Evolutionary conservation across 495 filamentous ascomycete genomes (phyloP), one percentile per base, ranked within the genome.

Genomic region (Daldinia loculata): DNA sequence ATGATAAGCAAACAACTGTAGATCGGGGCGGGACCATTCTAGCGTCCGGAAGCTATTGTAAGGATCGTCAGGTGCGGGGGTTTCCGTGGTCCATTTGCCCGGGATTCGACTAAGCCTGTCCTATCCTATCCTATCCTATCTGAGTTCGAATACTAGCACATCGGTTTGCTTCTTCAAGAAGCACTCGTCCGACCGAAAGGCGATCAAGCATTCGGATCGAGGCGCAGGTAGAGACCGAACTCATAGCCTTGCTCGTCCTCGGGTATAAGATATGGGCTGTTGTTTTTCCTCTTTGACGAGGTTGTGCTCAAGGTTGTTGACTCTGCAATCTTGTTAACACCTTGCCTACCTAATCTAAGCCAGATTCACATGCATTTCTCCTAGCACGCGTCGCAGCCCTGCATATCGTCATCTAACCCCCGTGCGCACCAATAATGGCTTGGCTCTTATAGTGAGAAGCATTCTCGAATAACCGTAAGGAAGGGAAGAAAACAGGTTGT

Each of bases 11-110:
- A 22, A 48, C 8, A 34, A 56, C 30, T 45, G 19, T 56, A 51
- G 56, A 29, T 52, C 24, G 50, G 26, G 24, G 14, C 39, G 19
- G 32, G 32, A 39, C 24, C 32, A 7, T 71, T 58, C 45, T 59
- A 50, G 29, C 38, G 14, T 22, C 36, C 60, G 60, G 41, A 68
- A 32, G 43, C 61, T 45, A 61, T 67, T 36, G 15, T 53, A 27
- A 61, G 51, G 29, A 65, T 72, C 56, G 9, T 53, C 56, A 61
- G 51, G 17, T 72, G 70, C 60, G 60, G 70, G 65, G 70, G 34
- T 63, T 56, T 27, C 36, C 38, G 55, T 55, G 19, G 48, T 62
- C 70, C 70, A 27, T 68, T 72, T 69, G 70, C 63, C 70, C 70
- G 70, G 38, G 24, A 65, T 36, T 65, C 43, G 34, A 48, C 17